A percentile compares a stretch with the other conserved stretches of the same genome.
phyloP scores from a whole-genome alignment of 768 basidiomycete genomes.

The Rhodocollybia butyracea region DNA sequence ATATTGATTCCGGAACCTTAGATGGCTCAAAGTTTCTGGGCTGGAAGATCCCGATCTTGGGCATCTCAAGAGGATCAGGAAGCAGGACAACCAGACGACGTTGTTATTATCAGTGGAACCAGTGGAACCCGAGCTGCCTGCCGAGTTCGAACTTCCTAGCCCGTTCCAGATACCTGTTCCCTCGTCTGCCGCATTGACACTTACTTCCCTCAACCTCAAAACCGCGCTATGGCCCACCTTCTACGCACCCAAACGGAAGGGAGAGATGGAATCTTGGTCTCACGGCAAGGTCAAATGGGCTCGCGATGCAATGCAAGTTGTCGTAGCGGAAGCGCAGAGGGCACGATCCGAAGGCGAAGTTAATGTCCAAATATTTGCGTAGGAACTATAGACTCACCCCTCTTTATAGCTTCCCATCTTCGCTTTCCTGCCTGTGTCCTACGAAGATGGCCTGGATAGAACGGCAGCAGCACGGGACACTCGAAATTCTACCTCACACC shows the following conservation, averaged over 20 bases:
- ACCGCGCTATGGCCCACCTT: constrained; percentile 83
- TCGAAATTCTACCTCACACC: constrained; percentile 62
- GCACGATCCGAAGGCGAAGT: constrained; percentile 61
- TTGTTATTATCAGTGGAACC: constrained; percentile 50
- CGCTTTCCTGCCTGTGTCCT: constrained; percentile 61
- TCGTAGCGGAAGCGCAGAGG: constrained; percentile 46
- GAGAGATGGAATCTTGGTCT: constrained; percentile 67
- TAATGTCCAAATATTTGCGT: constrained; percentile 11
- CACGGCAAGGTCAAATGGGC: constrained; percentile 72
- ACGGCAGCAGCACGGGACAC: constrained; percentile 59
- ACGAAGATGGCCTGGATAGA: constrained; percentile 22
- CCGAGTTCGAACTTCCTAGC: constrained; percentile 37
- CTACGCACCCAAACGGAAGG: constrained; percentile 66
- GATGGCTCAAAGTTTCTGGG: constrained; percentile 66
- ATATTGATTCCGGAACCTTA: constrained; percentile 20
- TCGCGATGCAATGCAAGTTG: constrained; percentile 54
- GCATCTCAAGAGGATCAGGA: constrained; percentile 78
- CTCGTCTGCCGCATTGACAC: constrained; percentile 60
- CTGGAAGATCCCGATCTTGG: constrained; percentile 60
- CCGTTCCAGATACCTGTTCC: constrained; percentile 68
- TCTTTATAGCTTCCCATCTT: constrained; percentile 66
- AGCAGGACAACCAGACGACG: constrained; percentile 40
- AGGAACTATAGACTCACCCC: neutral
- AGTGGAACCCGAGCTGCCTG: constrained; percentile 45
- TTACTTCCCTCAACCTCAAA: constrained; percentile 62